These are phyloP conservation scores for Cynara cardunculus DNA, from an alignment of 129 eudicot species.

Conservation along the genomic window DNA sequence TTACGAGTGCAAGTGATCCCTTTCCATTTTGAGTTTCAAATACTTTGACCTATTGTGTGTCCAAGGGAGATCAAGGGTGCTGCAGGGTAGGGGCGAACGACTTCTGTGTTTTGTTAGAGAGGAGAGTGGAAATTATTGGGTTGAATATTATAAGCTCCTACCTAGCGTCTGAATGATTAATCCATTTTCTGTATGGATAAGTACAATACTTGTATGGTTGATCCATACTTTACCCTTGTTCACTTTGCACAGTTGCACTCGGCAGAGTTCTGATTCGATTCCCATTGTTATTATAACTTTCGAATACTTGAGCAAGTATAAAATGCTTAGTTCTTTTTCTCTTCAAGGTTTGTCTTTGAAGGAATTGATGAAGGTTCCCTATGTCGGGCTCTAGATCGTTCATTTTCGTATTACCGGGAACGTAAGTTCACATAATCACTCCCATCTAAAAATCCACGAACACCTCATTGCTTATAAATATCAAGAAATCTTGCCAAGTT, in stretches of 20 bases:
- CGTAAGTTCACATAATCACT: constrained; percentile 41
- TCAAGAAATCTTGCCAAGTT: background rate
- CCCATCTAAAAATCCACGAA: background rate
- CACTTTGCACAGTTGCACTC: background rate
- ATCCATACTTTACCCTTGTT: background rate
- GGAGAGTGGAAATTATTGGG: too few species aligned
- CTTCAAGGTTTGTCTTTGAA: constrained; percentile 69
- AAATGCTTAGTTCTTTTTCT: background rate
- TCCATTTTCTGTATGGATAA: background rate
- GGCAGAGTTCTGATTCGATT: background rate
- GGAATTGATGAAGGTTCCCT: constrained; percentile 84
- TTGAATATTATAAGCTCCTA: background rate
- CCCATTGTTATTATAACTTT: background rate
- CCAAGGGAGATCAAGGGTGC: too few species aligned
- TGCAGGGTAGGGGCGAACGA: too few species aligned
- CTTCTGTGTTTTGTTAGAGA: too few species aligned
- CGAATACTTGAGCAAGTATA: background rate
- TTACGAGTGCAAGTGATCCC: background rate
- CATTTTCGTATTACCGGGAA: constrained; percentile 53
- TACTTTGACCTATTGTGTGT: background rate
- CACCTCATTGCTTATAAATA: background rate
- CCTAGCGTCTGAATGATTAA: background rate
- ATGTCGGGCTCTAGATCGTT: constrained; percentile 53
- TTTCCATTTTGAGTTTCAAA: too few species aligned
- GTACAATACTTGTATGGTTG: background rate